These are phyloP conservation scores for Fusarium anguioides DNA, from an alignment of 2,329 filamentous ascomycete species.

Conservation along the genomic window DNA sequence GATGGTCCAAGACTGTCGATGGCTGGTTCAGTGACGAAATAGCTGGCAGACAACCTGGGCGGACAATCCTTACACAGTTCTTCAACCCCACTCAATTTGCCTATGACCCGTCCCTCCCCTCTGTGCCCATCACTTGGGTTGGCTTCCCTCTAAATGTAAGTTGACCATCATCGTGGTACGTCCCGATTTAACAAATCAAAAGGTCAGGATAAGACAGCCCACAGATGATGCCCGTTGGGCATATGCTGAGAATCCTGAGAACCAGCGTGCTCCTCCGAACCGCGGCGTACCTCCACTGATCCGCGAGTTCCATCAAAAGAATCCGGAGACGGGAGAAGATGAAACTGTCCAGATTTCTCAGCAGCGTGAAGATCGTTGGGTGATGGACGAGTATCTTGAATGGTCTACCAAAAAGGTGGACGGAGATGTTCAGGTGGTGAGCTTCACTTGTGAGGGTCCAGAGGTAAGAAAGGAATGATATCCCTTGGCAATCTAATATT, in stretches of 20 bases:
- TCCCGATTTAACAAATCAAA: not conserved
- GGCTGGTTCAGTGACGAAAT: constrained; percentile 1
- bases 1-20: not conserved
- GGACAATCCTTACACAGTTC: not conserved
- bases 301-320: not conserved
- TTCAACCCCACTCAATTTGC: not conserved
- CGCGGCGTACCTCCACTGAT: not conserved
- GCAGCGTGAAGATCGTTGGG: not conserved
- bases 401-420: not conserved
- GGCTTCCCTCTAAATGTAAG: not conserved
- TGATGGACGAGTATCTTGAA: constrained; percentile 2
- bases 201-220: not conserved
- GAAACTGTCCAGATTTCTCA: not conserved
- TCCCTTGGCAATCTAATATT: not conserved
- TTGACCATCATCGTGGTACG: too few species aligned
- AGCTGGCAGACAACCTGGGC: not conserved
- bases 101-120: not conserved
- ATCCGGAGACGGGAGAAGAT: not conserved
- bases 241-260: not conserved
- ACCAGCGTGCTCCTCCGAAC: not conserved
- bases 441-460: not conserved
- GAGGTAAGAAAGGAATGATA: not conserved
- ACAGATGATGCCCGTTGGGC: not conserved
- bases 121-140: not conserved
- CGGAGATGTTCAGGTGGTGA: not conserved